Evolutionary conservation across 2,329 filamentous ascomycete genomes (phyloP).

Genomic region (Cordyceps sp.): DNA sequence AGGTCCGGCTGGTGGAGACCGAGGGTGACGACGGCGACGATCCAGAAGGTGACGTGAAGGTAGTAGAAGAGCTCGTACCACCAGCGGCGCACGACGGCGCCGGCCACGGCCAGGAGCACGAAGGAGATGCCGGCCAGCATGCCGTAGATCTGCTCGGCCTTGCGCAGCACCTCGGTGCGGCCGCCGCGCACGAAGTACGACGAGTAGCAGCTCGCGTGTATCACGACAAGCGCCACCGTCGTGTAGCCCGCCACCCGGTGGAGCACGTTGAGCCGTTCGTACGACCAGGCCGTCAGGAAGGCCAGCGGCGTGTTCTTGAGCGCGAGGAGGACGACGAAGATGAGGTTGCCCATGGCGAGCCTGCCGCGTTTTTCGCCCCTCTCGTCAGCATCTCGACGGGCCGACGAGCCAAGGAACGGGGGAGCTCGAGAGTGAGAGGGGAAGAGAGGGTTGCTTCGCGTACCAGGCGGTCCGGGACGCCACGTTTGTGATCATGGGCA

Average conservation of each 20-base stretch:
- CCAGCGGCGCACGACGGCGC: constrained; percentile 24
- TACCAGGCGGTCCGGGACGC: constrained; percentile 22
- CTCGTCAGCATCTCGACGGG: no score
- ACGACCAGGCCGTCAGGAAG: constrained; percentile 34
- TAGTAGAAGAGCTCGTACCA: constrained; percentile 41
- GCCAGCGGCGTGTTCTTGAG: constrained; percentile 43
- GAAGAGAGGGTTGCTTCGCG: constrained; percentile 3
- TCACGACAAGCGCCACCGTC: constrained; percentile 25
- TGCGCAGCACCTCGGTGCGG: constrained; percentile 15
- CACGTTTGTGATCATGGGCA: constrained; percentile 16
- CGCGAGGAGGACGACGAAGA: constrained; percentile 34
- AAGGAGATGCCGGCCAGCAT: constrained; percentile 31
- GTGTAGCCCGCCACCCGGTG: constrained; percentile 36
- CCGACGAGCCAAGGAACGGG: background rate
- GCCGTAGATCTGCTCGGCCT: constrained; percentile 24
- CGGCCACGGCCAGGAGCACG: constrained; percentile 24
- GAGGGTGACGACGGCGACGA: constrained; percentile 27
- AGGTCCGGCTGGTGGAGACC: constrained; percentile 35
- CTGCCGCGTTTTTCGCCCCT: constrained; percentile 12
- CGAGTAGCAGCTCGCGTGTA: constrained; percentile 28
- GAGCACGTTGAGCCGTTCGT: constrained; percentile 40
- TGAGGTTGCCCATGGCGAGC: constrained; percentile 27
- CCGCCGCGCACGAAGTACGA: constrained; percentile 18
- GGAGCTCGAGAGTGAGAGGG: background rate
- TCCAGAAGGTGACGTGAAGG: constrained; percentile 31